Base-by-base conservation (phyloP, 805 yeast genomes). In the Limtongozyma cylindracea region DNA sequence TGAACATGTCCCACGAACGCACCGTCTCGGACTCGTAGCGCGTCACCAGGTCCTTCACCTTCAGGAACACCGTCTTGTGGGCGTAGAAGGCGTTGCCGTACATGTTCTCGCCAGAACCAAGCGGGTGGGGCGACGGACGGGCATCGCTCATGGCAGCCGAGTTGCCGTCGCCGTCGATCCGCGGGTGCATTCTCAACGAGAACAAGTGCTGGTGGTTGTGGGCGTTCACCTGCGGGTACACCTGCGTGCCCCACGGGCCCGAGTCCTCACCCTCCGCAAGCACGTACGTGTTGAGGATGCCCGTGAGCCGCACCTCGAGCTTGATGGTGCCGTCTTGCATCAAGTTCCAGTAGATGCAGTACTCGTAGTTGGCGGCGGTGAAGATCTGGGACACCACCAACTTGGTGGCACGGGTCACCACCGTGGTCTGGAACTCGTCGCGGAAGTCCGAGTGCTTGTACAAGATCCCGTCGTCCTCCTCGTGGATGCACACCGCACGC, bases 141-240 rank as follows among this genome's bases (percentile, higher is more conserved):
- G 73, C 80, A 38, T 73, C 84, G 19, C 61, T 51, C 27, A 54
- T 55, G 18, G 71, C 71, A 24, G 67, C 71, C 23, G 82, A 67
- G 52, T 73, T 74, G 32, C 63, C 63, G 29, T 66, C 73, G 36
- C 88, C 88, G 32, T 73, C 88, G 29, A 73, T 49, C 54, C 78
- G 61, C 32, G 91, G 84, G 39, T 74, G 74, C 31, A 73, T 41
- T 53, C 91, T 61, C 32, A 73, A 53, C 11, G 77, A 60, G 45
- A 73, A 73, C 49, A 73, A 47, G 49, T 73, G 88, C 56, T 74
- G 91, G 48, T 73, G 91, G 45, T 73, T 72, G 49, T 73, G 84
- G 19, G 91, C 91, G 37, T 70, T 70, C 25, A 68, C 76, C 31
- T 62, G 60, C 27, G 88, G 88, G 43, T 71, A 72, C 23, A 73